Conservation (phyloP, 305 asterid genomes). For the Solanum chacoense region DNA sequence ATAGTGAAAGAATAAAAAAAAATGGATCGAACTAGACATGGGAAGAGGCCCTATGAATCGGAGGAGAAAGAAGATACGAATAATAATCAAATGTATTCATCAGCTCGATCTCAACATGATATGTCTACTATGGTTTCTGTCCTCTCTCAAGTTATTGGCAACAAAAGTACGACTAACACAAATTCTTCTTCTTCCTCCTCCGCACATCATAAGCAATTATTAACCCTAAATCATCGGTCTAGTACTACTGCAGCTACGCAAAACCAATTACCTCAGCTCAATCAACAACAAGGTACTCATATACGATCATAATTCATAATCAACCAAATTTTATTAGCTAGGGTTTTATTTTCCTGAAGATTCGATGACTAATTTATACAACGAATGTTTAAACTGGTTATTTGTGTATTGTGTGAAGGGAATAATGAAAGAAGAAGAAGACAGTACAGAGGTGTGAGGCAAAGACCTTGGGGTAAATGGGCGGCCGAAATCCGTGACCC, state of each 20-base stretch:
- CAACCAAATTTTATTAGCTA: not conserved
- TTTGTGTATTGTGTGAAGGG: constrained; percentile 2
- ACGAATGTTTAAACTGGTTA: not conserved
- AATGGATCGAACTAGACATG: not conserved
- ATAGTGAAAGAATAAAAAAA: not conserved
- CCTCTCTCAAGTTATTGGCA: constrained; percentile 77
- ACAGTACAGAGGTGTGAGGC: constrained; percentile 77
- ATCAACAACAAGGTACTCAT: constrained; percentile 11
- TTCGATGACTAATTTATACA: not conserved
- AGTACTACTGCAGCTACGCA: not conserved
- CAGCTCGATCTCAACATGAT: constrained; percentile 57
- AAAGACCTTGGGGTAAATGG: constrained; percentile 89
- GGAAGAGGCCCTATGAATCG: not conserved
- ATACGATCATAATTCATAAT: not conserved
- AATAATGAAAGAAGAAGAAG: constrained; percentile 33
- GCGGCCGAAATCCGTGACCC: constrained; percentile 92
- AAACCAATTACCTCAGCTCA: constrained; percentile 6
- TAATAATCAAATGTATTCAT: constrained; percentile 21
- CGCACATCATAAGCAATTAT: not conserved
- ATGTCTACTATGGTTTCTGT: constrained; percentile 69
- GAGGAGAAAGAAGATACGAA: not conserved
- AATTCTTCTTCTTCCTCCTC: not conserved
- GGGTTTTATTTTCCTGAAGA: not conserved
- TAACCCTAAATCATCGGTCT: not conserved
- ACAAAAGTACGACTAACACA: not conserved